Evolutionary conservation across 2,329 filamentous ascomycete species (phyloP).

Genomic region (Trichophyton benhamiae): DNA sequence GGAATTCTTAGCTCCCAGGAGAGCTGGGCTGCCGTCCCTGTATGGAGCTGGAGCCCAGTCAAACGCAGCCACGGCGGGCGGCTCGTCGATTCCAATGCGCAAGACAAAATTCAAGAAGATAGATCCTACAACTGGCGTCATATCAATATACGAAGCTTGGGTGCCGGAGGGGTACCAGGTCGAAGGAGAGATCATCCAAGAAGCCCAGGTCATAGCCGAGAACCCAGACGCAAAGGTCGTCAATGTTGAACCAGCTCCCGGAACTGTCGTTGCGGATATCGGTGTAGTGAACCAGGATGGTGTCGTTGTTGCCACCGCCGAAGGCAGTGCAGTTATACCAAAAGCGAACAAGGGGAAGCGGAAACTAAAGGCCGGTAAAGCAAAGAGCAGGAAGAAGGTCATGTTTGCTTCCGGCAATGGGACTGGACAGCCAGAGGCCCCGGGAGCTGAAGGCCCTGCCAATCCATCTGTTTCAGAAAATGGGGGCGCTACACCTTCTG

Average conservation of each 20-base stretch:
- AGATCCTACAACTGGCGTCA: constrained; percentile 63
- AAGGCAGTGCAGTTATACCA: constrained; percentile 34
- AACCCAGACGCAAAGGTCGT: constrained; percentile 25
- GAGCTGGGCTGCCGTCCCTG: constrained; percentile 45
- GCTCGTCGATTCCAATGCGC: constrained; percentile 45
- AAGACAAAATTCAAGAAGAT: constrained; percentile 68
- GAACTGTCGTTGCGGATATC: constrained; percentile 48
- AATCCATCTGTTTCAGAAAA: constrained; percentile 17
- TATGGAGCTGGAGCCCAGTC: constrained; percentile 27
- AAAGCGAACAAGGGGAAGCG: constrained; percentile 56
- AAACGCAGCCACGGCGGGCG: constrained; percentile 20
- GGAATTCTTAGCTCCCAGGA: constrained; percentile 50
- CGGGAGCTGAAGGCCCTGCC: constrained; percentile 25
- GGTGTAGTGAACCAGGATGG: constrained; percentile 50
- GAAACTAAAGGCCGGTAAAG: constrained; percentile 67
- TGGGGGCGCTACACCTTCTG: constrained; percentile 25
- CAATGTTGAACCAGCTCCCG: constrained; percentile 38
- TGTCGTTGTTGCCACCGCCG: constrained; percentile 42
- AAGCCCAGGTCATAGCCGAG: constrained; percentile 37
- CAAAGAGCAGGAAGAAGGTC: constrained; percentile 57
- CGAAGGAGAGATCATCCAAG: constrained; percentile 65
- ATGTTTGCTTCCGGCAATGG: constrained; percentile 40
- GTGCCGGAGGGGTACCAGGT: constrained; percentile 66
- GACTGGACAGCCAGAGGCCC: constrained; percentile 27
- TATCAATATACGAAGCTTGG: constrained; percentile 72